Conservation (phyloP, 208 protist genomes). For the Acanthamoeba triangularis region DNA sequence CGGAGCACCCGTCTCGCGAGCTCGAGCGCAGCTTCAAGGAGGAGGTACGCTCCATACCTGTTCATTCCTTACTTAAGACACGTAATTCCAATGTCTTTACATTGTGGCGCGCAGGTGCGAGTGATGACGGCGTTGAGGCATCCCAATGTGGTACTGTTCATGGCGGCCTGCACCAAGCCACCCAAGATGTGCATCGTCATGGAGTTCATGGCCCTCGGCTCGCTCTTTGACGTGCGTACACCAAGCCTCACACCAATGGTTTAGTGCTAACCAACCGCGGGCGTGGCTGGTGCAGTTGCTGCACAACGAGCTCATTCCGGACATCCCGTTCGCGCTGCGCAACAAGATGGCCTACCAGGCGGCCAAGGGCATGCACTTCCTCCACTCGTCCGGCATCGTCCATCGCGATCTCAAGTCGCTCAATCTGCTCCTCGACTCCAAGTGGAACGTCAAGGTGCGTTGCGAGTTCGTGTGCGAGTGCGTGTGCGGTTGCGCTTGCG, state of each 20-base stretch:
- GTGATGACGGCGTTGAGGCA: conserved; percentile 27
- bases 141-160: conserved; percentile 16
- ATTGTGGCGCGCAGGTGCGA: not conserved
- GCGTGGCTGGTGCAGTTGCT: conserved; percentile 52
- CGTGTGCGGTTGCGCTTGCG: not conserved
- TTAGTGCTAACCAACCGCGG: not conserved
- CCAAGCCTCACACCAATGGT: too few relatives aligned
- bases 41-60: not conserved
- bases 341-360: conserved; percentile 73
- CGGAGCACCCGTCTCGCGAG: not conserved
- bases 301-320: conserved; percentile 66
- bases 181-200: conserved; percentile 64
- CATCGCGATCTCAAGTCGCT: conserved; percentile 69
- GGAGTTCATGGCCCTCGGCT: conserved; percentile 59
- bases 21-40: conserved; percentile 59
- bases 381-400: conserved; percentile 65
- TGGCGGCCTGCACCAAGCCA: conserved; percentile 21
- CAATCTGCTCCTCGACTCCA: conserved; percentile 59
- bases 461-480: not conserved
- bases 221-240: conserved; percentile 19
- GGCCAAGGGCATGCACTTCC: conserved; percentile 72
- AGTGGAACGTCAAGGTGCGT: conserved; percentile 65
- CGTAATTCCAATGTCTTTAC: not conserved
- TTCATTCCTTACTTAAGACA: too few relatives aligned
- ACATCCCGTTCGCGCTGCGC: conserved; percentile 19